A percentile compares a stretch with the other conserved stretches of the same genome.
These are phyloP conservation scores for Solanum chmielewskii DNA, from an alignment of 257 asterid species.

Conservation along the genomic window DNA sequence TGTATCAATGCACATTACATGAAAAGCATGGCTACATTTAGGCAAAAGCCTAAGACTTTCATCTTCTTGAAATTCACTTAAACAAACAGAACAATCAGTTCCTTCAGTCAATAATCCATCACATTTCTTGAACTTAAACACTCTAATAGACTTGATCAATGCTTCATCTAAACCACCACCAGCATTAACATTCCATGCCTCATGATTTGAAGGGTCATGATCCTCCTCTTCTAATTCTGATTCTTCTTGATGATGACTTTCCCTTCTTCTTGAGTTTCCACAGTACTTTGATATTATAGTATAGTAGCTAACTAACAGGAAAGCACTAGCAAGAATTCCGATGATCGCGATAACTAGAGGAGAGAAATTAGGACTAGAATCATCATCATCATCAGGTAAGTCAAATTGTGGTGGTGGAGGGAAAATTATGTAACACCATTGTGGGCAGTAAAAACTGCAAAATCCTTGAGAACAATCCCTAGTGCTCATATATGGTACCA, in stretches of 20 bases:
- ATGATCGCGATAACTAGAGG: conserved; percentile 36
- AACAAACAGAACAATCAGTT: conserved; percentile 5
- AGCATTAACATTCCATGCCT: not conserved
- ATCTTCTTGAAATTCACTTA: conserved; percentile 8
- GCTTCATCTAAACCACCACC: conserved; percentile 1
- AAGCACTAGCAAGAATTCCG: conserved; percentile 35
- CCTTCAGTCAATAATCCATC: not conserved
- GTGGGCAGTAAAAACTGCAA: conserved; percentile 43
- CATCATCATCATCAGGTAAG: conserved; percentile 10
- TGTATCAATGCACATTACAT: conserved; percentile 6
- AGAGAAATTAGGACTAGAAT: conserved; percentile 19
- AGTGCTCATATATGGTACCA: conserved; percentile 32
- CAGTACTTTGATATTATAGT: conserved; percentile 34
- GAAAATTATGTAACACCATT: conserved; percentile 43
- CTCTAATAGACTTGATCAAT: not conserved
- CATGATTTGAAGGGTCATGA: not conserved
- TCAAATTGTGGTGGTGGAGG: conserved; percentile 41
- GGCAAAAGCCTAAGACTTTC: conserved; percentile 3
- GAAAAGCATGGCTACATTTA: conserved; percentile 10
- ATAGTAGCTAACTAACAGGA: conserved; percentile 35
- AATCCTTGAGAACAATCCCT: conserved; percentile 47
- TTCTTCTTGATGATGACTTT: not conserved
- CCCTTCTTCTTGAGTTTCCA: conserved; percentile 2
- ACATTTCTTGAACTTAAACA: not conserved
- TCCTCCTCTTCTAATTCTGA: not conserved